Evolutionary conservation across 495 filamentous ascomycete species (phyloP).

Genomic region (Acidiella bohemica): DNA sequence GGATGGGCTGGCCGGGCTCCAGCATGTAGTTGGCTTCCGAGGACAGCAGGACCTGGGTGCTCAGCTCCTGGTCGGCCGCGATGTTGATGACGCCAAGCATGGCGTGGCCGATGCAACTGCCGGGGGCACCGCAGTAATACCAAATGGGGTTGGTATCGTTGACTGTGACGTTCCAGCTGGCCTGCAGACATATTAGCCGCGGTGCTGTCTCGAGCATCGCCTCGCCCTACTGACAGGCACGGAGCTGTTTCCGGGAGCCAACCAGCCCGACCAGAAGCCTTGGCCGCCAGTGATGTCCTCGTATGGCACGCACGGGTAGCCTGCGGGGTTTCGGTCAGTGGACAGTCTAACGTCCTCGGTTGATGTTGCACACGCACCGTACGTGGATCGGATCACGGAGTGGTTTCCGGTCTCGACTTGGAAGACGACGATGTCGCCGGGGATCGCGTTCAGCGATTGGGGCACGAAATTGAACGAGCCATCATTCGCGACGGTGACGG

Average conservation of each 20-base stretch:
- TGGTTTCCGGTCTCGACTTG: slow-evolving; percentile 47
- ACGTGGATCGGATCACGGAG: slow-evolving; percentile 44
- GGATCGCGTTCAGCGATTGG: slow-evolving; percentile 14
- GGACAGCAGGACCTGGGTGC: slow-evolving; percentile 22
- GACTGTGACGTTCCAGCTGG: slow-evolving; percentile 36
- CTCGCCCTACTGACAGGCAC: no score
- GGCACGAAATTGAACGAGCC: slow-evolving; percentile 18
- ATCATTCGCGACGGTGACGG: slow-evolving; percentile 20
- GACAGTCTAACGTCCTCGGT: background rate
- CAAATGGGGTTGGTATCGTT: slow-evolving; percentile 45
- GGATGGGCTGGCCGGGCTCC: slow-evolving; percentile 31
- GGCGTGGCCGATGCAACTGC: slow-evolving; percentile 23
- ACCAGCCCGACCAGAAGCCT: background rate
- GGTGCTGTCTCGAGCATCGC: no score
- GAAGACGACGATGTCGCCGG: slow-evolving; percentile 35
- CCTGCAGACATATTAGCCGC: background rate
- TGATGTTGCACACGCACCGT: slow-evolving; percentile 4
- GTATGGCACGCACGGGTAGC: slow-evolving; percentile 45
- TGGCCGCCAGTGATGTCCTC: slow-evolving; percentile 30
- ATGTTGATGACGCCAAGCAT: slow-evolving; percentile 39
- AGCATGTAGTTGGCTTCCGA: slow-evolving; percentile 27
- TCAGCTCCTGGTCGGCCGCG: slow-evolving; percentile 24
- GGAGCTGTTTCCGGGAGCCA: background rate
- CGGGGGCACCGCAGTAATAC: slow-evolving; percentile 45
- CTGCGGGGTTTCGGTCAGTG: background rate